Evolutionary conservation across 345 rosid genomes (phyloP).

Genomic region (Firmiana major): DNA sequence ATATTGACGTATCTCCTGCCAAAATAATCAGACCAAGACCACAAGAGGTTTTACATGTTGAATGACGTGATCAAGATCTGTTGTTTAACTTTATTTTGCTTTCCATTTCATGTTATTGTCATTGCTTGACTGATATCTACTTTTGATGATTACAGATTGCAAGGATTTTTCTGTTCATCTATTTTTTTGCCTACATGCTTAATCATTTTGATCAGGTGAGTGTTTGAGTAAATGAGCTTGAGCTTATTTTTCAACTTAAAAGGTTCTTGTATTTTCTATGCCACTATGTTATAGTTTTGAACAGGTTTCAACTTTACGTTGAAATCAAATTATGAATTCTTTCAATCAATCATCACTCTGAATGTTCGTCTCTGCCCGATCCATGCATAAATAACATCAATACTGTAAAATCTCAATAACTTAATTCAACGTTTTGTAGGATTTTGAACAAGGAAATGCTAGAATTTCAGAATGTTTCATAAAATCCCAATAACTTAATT

Average conservation of each 20-base stretch:
- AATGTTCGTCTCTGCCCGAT: background rate
- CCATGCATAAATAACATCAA: background rate
- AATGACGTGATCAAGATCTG: background rate
- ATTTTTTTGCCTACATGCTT: constrained; percentile 58
- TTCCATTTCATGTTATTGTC: background rate
- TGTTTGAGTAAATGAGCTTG: background rate
- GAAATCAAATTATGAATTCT: background rate
- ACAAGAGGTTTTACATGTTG: background rate
- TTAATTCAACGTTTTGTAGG: background rate
- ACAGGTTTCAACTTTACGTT: background rate
- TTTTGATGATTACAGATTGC: constrained; percentile 47
- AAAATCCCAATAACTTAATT: too few species aligned
- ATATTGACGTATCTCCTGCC: background rate
- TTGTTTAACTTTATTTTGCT: background rate
- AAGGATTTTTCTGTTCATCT: constrained; percentile 64
- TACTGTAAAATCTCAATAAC: background rate
- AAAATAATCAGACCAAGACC: background rate
- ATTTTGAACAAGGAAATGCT: background rate
- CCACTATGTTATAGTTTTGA: background rate
- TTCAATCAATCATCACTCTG: background rate
- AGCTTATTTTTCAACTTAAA: background rate
- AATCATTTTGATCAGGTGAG: constrained; percentile 71
- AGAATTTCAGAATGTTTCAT: background rate
- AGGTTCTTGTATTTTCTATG: background rate
- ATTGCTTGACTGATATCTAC: background rate